Evolutionary conservation across 441 rosid species (phyloP).

Genomic region (Croton setiger): DNA sequence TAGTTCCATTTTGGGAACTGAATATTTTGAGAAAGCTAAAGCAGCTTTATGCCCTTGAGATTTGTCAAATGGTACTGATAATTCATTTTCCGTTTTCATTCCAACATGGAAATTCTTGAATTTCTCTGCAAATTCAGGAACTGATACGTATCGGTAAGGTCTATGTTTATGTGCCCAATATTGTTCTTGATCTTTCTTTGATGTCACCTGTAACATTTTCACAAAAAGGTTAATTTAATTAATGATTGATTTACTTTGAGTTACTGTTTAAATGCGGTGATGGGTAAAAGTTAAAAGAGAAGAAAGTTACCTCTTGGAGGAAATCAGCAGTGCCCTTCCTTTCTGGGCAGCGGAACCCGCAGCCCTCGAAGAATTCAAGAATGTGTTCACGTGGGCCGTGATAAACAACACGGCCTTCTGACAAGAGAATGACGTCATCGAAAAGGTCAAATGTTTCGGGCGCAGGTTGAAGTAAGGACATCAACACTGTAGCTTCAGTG

Average conservation of each 20-base stretch:
- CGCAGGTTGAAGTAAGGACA: constrained; percentile 88
- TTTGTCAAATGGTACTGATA: constrained; percentile 56
- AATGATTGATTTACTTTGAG: too few relatives aligned
- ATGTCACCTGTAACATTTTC: constrained; percentile 56
- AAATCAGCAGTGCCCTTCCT: constrained; percentile 93
- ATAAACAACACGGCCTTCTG: constrained; percentile 79
- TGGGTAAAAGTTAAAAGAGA: too few relatives aligned
- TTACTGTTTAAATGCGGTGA: too few relatives aligned
- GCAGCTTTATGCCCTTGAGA: constrained; percentile 67
- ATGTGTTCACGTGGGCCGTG: constrained; percentile 75
- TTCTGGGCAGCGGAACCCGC: constrained; percentile 85
- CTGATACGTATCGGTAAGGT: constrained; percentile 59
- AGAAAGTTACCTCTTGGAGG: constrained; percentile 74
- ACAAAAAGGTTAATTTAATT: background rate
- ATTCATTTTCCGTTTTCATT: constrained; percentile 42
- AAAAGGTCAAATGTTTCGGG: constrained; percentile 92
- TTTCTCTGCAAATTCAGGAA: constrained; percentile 51
- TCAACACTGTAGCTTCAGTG: constrained; percentile 67
- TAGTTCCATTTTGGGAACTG: constrained; percentile 54
- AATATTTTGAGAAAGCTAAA: constrained; percentile 51
- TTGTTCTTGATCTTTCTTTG: constrained; percentile 87
- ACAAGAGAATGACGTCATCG: constrained; percentile 71
- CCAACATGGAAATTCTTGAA: constrained; percentile 75
- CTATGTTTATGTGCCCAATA: constrained; percentile 60
- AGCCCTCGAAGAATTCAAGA: constrained; percentile 64